Base-by-base conservation (phyloP, 805 yeast species). In the Wickerhamomyces bisporus region DNA sequence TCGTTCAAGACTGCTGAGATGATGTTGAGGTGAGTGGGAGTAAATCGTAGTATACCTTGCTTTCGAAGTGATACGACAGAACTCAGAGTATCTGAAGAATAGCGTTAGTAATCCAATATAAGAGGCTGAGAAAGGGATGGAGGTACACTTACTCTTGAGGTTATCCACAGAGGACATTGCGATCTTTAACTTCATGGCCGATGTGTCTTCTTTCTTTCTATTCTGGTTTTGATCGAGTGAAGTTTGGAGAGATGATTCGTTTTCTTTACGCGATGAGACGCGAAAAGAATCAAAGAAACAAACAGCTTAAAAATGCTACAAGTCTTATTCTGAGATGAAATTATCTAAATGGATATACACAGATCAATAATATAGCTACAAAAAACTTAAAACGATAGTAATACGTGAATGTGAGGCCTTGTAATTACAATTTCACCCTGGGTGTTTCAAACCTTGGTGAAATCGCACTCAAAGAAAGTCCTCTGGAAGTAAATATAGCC, bases 401-500 rank as follows among this genome's bases (percentile, higher is more conserved):
- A n/a, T n/a, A n/a, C n/a, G n/a, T n/a, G n/a, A n/a, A 44, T 53
- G 51, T 54, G n/a, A 39, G 39, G 42, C 48, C 49, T 47, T 45
- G 32, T 44, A 54, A 54, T 54, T 54, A 51, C 59, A 54, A 49
- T 42, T 44, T 17, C 49, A 50, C 43, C 58, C 44, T 49, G 46
- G 43, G 53, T 40, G 30, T 45, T 23, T 42, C 39, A 44, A 45
- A 42, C 51, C 52, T 47, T 48, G 62, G 65, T 62, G 65, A 53
- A 61, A 63, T 65, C 80, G 81, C 68, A 76, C 81, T 76, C 81
- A 76, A 75, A 73, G 64, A 64, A 66, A 68, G 67, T 62, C 68
- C 45, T 40, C 30, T 38, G 25, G 39, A 35, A 15, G 31, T 71
- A 52, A 35, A 36, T 75, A 36, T 74, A 45, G 76, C 79, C 79